Conservation (phyloP, 1,284 basidiomycete species). For the Ceratobasidium papillatum region DNA sequence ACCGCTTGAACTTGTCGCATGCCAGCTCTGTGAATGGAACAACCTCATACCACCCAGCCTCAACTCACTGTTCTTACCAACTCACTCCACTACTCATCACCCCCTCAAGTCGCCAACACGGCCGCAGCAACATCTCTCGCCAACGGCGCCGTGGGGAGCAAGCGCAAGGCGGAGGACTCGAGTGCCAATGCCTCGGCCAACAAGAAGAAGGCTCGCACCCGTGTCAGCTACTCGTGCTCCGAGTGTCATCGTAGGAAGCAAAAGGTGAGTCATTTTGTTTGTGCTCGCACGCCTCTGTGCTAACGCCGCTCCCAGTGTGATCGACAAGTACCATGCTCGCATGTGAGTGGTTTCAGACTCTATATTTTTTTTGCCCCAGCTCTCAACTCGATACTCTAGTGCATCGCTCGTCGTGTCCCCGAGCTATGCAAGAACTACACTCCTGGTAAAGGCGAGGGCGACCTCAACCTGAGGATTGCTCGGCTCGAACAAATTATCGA, state of each 20-base stretch:
- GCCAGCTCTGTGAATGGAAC: conserved; percentile 35
- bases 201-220: conserved; percentile 73
- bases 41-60: neutral
- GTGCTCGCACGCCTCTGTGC: conserved; percentile 29
- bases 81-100: conserved; percentile 8
- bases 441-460: conserved; percentile 77
- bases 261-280: conserved; percentile 61
- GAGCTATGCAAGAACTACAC: conserved; percentile 86
- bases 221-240: conserved; percentile 78
- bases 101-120: conserved; percentile 37
- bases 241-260: conserved; percentile 86
- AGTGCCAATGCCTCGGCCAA: conserved; percentile 51
- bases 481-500: conserved; percentile 82
- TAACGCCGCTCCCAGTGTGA: conserved; percentile 65
- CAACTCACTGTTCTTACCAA: conserved; percentile 11
- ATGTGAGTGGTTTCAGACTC: conserved; percentile 59
- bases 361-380: neutral
- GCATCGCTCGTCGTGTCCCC: conserved; percentile 80
- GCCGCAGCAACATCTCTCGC: conserved; percentile 28
- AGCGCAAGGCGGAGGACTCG: conserved; percentile 22
- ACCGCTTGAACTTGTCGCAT: conserved; percentile 16
- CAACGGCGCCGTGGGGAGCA: conserved; percentile 13
- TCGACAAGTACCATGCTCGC: conserved; percentile 80
- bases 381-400: conserved; percentile 56
- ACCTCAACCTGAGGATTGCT: conserved; percentile 72